These are phyloP conservation scores for Gaeumannomyces sp. DNA, from an alignment of 2,329 filamentous ascomycete species.

Conservation along the genomic window DNA sequence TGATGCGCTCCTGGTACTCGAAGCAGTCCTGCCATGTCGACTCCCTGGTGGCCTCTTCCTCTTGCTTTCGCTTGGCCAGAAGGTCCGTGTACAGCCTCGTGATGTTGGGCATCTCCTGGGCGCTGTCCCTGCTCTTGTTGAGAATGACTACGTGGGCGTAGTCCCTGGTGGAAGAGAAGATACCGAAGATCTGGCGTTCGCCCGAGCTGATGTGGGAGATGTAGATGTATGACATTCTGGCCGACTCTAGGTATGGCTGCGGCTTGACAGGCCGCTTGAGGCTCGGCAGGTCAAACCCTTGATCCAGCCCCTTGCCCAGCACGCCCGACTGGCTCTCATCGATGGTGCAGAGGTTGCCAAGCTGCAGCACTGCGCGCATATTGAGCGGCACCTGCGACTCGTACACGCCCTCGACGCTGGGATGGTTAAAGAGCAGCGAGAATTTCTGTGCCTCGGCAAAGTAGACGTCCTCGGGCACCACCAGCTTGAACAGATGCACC, in stretches of 20 bases:
- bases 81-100: constrained; percentile 81
- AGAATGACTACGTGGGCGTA: constrained; percentile 86
- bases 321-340: constrained; percentile 87
- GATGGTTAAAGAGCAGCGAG: constrained; percentile 76
- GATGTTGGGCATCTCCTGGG: constrained; percentile 81
- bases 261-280: constrained; percentile 62
- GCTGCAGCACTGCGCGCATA: constrained; percentile 76
- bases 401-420: constrained; percentile 94
- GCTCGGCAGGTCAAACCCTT: constrained; percentile 81
- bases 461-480: constrained; percentile 82
- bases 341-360: constrained; percentile 89
- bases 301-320: constrained; percentile 84
- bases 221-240: constrained; percentile 76
- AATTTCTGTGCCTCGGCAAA: constrained; percentile 80
- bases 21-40: constrained; percentile 76
- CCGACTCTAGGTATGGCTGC: constrained; percentile 66
- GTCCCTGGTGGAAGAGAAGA: constrained; percentile 78
- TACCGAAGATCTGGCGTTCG: constrained; percentile 85
- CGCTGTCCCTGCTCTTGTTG: constrained; percentile 70
- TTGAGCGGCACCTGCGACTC: constrained; percentile 87
- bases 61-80: constrained; percentile 57
- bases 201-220: constrained; percentile 88
- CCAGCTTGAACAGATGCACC: constrained; percentile 88
- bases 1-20: constrained; percentile 76
- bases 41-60: constrained; percentile 57